These are phyloP conservation scores for Rhododendron mucronatum DNA, from an alignment of 148 eudicot species.

Conservation along the genomic window DNA sequence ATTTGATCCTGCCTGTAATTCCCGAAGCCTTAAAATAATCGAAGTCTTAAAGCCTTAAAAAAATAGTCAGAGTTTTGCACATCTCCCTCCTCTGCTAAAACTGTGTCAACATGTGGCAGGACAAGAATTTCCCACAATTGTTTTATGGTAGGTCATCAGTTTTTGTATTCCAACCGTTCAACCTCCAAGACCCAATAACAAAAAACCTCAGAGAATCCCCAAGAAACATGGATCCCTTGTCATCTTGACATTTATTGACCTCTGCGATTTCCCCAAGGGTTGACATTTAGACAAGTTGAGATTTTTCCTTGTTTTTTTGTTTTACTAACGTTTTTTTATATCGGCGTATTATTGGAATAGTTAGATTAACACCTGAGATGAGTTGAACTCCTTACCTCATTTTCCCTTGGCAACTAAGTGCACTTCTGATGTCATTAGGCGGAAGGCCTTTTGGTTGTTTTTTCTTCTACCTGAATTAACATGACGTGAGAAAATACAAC, in stretches of 20 bases:
- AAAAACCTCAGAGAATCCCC: background rate
- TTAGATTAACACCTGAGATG: no score
- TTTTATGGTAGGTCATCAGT: background rate
- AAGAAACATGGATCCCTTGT: conserved; percentile 7
- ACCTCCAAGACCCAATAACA: background rate
- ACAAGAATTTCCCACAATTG: background rate
- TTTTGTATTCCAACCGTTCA: background rate
- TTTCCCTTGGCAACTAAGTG: background rate
- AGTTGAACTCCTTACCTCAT: background rate
- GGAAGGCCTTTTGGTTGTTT: no score
- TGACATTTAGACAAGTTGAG: background rate
- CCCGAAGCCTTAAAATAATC: background rate
- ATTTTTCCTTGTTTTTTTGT: background rate
- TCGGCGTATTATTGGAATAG: no score
- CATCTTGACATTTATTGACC: conserved; percentile 2
- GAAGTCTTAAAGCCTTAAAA: background rate
- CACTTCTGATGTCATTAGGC: no score
- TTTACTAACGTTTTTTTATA: no score
- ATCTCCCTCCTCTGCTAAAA: background rate
- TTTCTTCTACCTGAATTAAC: no score
- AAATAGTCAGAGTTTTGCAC: background rate
- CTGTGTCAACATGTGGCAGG: background rate
- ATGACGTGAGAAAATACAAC: background rate
- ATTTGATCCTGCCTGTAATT: conserved; percentile 3
- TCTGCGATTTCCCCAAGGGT: background rate